These are phyloP conservation scores for Aspergillus melleus DNA, from an alignment of 2,329 filamentous ascomycete genomes.

Conservation along the genomic window DNA sequence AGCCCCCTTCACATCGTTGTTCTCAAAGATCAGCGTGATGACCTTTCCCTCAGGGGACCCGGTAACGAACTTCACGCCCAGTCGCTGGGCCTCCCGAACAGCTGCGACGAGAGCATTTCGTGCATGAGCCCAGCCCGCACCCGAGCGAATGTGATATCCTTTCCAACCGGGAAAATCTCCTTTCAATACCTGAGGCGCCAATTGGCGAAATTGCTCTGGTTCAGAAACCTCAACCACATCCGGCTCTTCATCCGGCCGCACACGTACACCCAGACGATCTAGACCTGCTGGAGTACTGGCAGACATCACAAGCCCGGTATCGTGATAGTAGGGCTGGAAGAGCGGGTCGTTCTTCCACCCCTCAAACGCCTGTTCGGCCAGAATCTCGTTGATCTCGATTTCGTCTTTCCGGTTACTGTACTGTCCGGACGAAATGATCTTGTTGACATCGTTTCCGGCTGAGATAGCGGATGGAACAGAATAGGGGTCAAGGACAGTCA, in stretches of 20 bases:
- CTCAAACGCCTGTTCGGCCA: constrained; percentile 35
- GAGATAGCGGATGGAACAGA: constrained; percentile 50
- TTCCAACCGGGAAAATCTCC: constrained; percentile 47
- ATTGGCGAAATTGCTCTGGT: constrained; percentile 46
- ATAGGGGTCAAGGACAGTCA: constrained; percentile 50
- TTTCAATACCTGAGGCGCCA: constrained; percentile 51
- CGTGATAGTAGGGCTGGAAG: constrained; percentile 48
- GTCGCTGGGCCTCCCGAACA: constrained; percentile 43
- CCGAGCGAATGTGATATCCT: constrained; percentile 43
- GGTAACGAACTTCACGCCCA: constrained; percentile 51
- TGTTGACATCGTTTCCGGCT: constrained; percentile 51
- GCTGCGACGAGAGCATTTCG: constrained; percentile 48
- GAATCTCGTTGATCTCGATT: constrained; percentile 23
- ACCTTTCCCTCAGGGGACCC: constrained; percentile 41
- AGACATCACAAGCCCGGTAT: constrained; percentile 45
- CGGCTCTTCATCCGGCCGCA: constrained; percentile 28
- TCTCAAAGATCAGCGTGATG: constrained; percentile 35
- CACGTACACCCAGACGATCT: constrained; percentile 35
- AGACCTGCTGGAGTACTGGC: constrained; percentile 43
- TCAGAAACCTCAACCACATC: constrained; percentile 38
- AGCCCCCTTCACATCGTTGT: constrained; percentile 41
- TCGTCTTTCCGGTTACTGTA: constrained; percentile 35
- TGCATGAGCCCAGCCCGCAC: constrained; percentile 55
- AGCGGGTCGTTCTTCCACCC: constrained; percentile 48
- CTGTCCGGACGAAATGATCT: constrained; percentile 41